These are phyloP conservation scores for Nidularia pulvinata DNA, from an alignment of 768 basidiomycete species.

Conservation along the genomic window DNA sequence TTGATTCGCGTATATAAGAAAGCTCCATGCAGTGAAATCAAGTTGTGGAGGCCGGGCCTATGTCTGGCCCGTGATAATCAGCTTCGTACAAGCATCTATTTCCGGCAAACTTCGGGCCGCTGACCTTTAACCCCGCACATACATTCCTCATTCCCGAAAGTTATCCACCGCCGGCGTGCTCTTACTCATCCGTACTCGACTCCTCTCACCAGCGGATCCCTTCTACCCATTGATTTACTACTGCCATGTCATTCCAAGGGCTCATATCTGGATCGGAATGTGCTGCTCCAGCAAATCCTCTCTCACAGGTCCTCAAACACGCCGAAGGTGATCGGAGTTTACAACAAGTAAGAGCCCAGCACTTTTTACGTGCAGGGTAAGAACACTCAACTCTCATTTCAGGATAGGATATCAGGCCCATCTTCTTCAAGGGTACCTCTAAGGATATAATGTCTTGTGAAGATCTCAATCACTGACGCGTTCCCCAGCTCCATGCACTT, in stretches of 20 bases:
- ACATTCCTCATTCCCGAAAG: too few relatives aligned
- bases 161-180: background rate
- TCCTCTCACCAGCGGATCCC: background rate
- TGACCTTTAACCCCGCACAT: constrained; percentile 13
- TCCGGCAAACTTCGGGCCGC: constrained; percentile 25
- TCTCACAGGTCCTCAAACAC: constrained; percentile 89
- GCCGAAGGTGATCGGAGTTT: constrained; percentile 87
- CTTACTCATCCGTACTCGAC: constrained; percentile 3
- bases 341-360: constrained; percentile 61
- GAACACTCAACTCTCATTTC: constrained; percentile 1
- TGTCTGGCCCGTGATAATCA: constrained; percentile 5
- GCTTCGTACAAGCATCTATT: constrained; percentile 6
- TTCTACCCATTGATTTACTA: background rate
- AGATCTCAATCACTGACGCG: background rate
- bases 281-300: constrained; percentile 79
- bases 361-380: background rate
- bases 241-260: constrained; percentile 70
- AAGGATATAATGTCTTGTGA: too few relatives aligned
- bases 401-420: constrained; percentile 78
- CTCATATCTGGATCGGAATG: constrained; percentile 92
- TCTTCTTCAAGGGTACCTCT: constrained; percentile 65
- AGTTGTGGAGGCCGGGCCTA: background rate
- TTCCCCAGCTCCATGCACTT: constrained; percentile 69
- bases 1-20: too few relatives aligned
- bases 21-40: too few relatives aligned